Conservation (phyloP, 169 alveolate genomes). For the Cryptosporidium bovis region DNA sequence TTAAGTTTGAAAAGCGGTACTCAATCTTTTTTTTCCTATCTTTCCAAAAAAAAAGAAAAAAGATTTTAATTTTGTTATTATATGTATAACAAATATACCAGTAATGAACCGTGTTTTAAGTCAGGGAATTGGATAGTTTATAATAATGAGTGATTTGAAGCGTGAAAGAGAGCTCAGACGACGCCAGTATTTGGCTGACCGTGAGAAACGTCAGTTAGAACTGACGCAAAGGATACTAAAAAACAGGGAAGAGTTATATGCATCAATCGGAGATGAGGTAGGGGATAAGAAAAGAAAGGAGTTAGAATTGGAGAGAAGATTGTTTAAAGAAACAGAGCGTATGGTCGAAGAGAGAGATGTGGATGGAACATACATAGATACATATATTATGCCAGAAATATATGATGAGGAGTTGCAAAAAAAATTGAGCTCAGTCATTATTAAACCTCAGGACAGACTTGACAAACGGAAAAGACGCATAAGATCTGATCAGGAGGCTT, state of each 20-base stretch:
- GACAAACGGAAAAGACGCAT: conserved; percentile 11
- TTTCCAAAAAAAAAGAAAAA: no score
- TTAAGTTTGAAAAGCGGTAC: no score
- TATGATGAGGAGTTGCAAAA: conserved; percentile 86
- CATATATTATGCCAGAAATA: conserved; percentile 87
- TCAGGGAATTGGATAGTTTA: no score
- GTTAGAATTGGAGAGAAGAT: conserved; percentile 86
- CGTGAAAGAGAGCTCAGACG: conserved; percentile 78
- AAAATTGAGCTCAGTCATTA: conserved; percentile 22
- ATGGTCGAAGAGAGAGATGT: conserved; percentile 86
- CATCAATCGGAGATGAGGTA: conserved; percentile 80
- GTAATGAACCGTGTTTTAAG: no score
- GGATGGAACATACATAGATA: conserved; percentile 78
- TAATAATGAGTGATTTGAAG: conserved; percentile 28
- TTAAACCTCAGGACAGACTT: conserved; percentile 55
- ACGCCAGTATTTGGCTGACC: conserved; percentile 91
- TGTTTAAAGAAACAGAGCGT: conserved; percentile 89
- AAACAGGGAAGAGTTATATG: conserved; percentile 88
- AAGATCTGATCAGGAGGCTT: conserved; percentile 42
- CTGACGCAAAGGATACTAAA: conserved; percentile 92
- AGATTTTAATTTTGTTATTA: no score
- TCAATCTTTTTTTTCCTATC: no score
- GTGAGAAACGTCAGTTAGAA: conserved; percentile 92
- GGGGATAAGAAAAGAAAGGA: conserved; percentile 84
- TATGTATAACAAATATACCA: no score